Percentiles rank a stretch among this genome's conserved stretches.
Conservation (phyloP, 257 asterid species). For the Nicotiana otophora region DNA sequence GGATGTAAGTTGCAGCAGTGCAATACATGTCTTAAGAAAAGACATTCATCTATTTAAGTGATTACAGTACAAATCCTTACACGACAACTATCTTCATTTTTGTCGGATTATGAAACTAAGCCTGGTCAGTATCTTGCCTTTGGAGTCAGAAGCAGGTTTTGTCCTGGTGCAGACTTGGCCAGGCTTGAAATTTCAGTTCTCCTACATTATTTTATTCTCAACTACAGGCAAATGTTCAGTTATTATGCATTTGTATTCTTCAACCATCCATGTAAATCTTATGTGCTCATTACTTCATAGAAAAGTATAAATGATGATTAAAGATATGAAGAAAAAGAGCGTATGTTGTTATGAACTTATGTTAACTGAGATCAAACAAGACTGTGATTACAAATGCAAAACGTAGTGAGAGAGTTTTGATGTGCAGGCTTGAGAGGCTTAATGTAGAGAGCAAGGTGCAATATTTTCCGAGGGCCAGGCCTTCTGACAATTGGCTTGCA, state of each 20-base stretch:
- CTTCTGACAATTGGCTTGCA: conserved; percentile 16
- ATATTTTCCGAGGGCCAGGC: conserved; percentile 10
- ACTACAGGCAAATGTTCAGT: conserved; percentile 1
- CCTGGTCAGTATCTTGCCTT: conserved; percentile 7
- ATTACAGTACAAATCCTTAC: neutral
- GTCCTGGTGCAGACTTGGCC: conserved; percentile 20
- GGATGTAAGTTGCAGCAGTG: neutral
- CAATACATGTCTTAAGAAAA: neutral
- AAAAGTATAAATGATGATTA: neutral
- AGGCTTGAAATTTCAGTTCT: conserved; percentile 20
- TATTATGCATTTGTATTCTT: neutral
- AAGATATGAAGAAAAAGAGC: neutral
- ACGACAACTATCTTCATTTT: neutral
- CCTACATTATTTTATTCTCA: conserved; percentile 16
- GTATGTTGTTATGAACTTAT: neutral
- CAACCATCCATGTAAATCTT: neutral
- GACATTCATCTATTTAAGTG: neutral
- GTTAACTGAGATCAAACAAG: neutral
- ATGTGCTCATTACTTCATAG: neutral
- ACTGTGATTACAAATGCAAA: neutral
- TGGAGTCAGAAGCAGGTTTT: conserved; percentile 18
- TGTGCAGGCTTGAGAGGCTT: neutral
- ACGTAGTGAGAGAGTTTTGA: neutral
- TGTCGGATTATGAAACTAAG: conserved; percentile 5
- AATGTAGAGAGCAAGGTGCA: neutral